Evolutionary conservation across 1,284 basidiomycete species (phyloP).

Genomic region (Puccinia hordei): DNA sequence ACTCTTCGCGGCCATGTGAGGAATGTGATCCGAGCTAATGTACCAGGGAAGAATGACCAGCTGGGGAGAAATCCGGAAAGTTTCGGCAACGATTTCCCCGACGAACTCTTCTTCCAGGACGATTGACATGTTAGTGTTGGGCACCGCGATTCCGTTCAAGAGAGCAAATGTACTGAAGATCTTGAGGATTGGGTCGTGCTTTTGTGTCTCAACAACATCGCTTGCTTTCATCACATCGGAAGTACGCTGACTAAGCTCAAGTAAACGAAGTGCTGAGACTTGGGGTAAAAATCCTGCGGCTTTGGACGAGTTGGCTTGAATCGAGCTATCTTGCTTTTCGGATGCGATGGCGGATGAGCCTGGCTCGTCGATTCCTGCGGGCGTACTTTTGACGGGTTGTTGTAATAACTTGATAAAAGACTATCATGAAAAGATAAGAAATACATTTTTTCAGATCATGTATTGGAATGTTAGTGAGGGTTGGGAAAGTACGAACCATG

Average conservation of each 20-base stretch:
- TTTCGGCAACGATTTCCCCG: slow-evolving; percentile 69
- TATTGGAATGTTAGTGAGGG: slow-evolving; percentile 54
- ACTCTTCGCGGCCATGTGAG: slow-evolving; percentile 58
- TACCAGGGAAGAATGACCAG: slow-evolving; percentile 81
- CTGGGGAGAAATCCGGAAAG: slow-evolving; percentile 67
- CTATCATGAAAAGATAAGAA: no score
- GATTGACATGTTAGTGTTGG: slow-evolving; percentile 66
- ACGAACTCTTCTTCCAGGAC: slow-evolving; percentile 74
- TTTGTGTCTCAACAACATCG: slow-evolving; percentile 68
- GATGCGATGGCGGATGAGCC: no score
- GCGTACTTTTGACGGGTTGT: no score
- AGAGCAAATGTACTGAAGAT: slow-evolving; percentile 79
- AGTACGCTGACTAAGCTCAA: slow-evolving; percentile 82
- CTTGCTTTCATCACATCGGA: slow-evolving; percentile 81
- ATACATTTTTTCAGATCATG: background rate
- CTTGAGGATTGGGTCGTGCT: slow-evolving; percentile 76
- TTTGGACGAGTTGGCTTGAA: background rate
- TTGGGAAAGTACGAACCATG: no score
- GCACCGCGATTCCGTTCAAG: slow-evolving; percentile 71
- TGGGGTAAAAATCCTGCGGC: slow-evolving; percentile 35
- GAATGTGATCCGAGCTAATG: slow-evolving; percentile 43
- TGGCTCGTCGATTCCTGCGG: no score
- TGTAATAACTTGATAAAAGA: no score
- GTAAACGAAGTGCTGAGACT: slow-evolving; percentile 77
- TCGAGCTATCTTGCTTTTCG: background rate